These are phyloP conservation scores for Beta lomatogona DNA, from an alignment of 179 eudicot species.

Conservation along the genomic window DNA sequence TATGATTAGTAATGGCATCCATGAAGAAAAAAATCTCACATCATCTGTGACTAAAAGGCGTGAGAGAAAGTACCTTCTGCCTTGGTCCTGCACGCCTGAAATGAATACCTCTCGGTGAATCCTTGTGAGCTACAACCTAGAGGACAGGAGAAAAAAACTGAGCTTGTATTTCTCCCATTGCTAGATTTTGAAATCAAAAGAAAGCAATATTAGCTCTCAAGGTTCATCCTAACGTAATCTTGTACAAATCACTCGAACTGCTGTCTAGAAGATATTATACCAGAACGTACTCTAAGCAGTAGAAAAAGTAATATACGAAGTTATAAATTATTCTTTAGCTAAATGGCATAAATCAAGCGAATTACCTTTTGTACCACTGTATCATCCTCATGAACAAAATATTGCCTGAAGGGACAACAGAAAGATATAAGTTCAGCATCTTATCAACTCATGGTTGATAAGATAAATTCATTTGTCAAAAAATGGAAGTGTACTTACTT, in stretches of 20 bases:
- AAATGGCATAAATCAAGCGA: not conserved
- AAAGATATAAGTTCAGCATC: conserved; percentile 9
- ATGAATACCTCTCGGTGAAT: conserved; percentile 44
- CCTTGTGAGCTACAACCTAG: conserved; percentile 51
- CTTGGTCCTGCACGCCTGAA: conserved; percentile 60
- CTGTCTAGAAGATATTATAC: not conserved
- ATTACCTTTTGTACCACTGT: conserved; percentile 49
- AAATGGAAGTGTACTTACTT: conserved; percentile 33
- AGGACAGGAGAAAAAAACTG: not conserved
- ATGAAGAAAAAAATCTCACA: conserved; percentile 11
- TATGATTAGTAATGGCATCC: conserved; percentile 20
- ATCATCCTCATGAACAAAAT: conserved; percentile 49
- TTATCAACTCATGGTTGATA: conserved; percentile 7
- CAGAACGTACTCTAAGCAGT: not conserved
- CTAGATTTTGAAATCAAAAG: not conserved
- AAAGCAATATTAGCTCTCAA: not conserved
- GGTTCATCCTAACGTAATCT: not conserved
- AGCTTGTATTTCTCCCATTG: not conserved
- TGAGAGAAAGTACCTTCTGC: conserved; percentile 35
- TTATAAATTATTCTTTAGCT: not conserved
- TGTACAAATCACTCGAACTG: not conserved
- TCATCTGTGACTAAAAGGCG: not conserved
- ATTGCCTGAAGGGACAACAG: conserved; percentile 39
- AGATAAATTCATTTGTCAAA: not conserved
- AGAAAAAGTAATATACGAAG: not conserved